Conservation (phyloP, 805 yeast species). For the Hyphopichia homilentoma region DNA sequence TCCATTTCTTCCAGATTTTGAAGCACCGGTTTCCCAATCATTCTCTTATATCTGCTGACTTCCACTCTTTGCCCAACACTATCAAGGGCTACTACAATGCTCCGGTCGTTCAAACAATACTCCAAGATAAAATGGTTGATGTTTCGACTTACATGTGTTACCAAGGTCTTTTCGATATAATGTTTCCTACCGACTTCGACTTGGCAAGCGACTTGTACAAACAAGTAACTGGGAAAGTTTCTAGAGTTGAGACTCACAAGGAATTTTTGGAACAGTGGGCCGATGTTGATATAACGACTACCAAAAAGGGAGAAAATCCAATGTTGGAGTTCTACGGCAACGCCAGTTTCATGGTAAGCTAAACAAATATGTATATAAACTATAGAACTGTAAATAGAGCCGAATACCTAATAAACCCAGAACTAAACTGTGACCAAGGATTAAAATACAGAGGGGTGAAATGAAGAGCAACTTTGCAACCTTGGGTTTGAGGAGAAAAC, state of each 20-base stretch:
- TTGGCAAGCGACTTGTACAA: slow-evolving; percentile 59
- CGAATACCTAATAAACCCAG: too few species aligned
- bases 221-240: slow-evolving; percentile 58
- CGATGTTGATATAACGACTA: slow-evolving; percentile 60
- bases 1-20: slow-evolving; percentile 62
- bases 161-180: slow-evolving; percentile 82
- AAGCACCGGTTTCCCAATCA: slow-evolving; percentile 71
- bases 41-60: slow-evolving; percentile 70
- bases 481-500: too few species aligned
- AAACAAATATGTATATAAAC: slow-evolving; percentile 3
- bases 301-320: slow-evolving; percentile 79
- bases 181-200: slow-evolving; percentile 79
- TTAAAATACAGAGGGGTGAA: too few species aligned
- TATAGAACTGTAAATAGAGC: background rate
- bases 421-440: too few species aligned
- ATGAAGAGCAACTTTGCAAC: too few species aligned
- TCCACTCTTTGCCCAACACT: slow-evolving; percentile 45
- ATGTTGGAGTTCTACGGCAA: slow-evolving; percentile 74
- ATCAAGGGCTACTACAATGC: slow-evolving; percentile 56
- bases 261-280: slow-evolving; percentile 72
- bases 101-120: slow-evolving; percentile 78
- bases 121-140: slow-evolving; percentile 63
- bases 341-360: slow-evolving; percentile 62
- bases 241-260: slow-evolving; percentile 53
- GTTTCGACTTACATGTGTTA: slow-evolving; percentile 74